These are phyloP conservation scores for Blastobotrys ciferrii DNA, from an alignment of 1,139 yeast species.

Conservation along the genomic window DNA sequence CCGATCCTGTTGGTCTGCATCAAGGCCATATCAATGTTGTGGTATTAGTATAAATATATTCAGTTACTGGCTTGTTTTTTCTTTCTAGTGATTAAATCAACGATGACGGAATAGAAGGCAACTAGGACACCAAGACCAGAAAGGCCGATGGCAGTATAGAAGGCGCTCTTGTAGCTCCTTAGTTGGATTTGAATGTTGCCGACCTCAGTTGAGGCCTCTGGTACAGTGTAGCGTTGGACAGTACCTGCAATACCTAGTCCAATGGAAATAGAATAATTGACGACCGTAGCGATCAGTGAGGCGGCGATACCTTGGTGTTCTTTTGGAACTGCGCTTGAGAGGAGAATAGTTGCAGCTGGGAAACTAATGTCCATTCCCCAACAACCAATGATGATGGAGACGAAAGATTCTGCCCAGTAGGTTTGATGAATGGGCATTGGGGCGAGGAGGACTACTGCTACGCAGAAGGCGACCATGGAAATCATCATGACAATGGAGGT, in stretches of 20 bases:
- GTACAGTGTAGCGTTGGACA: slow-evolving; percentile 47
- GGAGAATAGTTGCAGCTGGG: slow-evolving; percentile 57
- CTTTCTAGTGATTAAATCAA: neutral
- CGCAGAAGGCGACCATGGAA: slow-evolving; percentile 47
- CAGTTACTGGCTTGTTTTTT: neutral
- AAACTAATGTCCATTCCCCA: slow-evolving; percentile 67
- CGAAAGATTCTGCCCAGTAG: slow-evolving; percentile 55
- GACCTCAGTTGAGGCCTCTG: slow-evolving; percentile 1
- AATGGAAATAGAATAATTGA: slow-evolving; percentile 59
- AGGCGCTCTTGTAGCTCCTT: slow-evolving; percentile 47
- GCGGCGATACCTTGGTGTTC: slow-evolving; percentile 65
- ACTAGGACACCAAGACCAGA: slow-evolving; percentile 43
- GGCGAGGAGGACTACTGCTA: slow-evolving; percentile 45
- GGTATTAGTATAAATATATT: no score
- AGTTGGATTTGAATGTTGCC: slow-evolving; percentile 12
- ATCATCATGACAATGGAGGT: slow-evolving; percentile 45
- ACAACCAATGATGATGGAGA: slow-evolving; percentile 46
- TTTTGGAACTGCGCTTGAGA: slow-evolving; percentile 50
- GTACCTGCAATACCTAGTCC: slow-evolving; percentile 66
- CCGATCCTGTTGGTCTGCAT: no score
- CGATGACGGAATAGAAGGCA: neutral
- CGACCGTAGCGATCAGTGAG: slow-evolving; percentile 56
- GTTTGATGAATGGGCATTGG: slow-evolving; percentile 47
- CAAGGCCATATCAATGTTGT: no score
- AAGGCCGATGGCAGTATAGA: slow-evolving; percentile 52